phyloP scores from a whole-genome alignment of 306 rosid genomes.

The Dalbergia oliveri region DNA sequence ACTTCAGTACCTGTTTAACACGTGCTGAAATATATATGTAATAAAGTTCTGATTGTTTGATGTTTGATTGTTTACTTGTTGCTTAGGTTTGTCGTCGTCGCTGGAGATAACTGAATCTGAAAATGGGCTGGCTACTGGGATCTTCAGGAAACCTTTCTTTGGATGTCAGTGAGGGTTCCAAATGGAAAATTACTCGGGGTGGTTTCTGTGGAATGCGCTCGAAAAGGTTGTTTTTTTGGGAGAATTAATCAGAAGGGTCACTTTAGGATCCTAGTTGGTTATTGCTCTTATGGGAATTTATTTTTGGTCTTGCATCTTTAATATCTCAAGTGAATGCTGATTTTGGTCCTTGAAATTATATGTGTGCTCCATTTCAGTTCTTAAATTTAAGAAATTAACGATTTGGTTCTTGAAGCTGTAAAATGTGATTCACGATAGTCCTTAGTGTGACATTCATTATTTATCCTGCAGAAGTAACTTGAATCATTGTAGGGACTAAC shows the following conservation, averaged over 20 bases:
- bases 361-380: too few species aligned
- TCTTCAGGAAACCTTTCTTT: slow-evolving; percentile 86
- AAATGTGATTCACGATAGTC: too few species aligned
- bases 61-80: slow-evolving; percentile 23
- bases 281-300: neutral
- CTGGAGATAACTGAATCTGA: slow-evolving; percentile 80
- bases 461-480: too few species aligned
- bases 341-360: too few species aligned
- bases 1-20: too few species aligned
- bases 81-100: slow-evolving; percentile 86
- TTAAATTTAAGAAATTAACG: too few species aligned
- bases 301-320: neutral
- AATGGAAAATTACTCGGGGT: slow-evolving; percentile 73
- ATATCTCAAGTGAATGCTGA: neutral
- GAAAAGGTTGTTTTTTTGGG: slow-evolving; percentile 60
- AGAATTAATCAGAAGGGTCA: neutral
- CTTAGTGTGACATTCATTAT: too few species aligned
- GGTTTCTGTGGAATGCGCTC: slow-evolving; percentile 99
- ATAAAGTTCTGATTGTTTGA: neutral
- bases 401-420: too few species aligned
- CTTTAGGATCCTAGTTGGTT: neutral
- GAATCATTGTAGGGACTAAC: too few species aligned
- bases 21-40: too few species aligned
- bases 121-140: slow-evolving; percentile 63
- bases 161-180: slow-evolving; percentile 68